Evolutionary conservation across 441 rosid species (phyloP), one percentile per base, ranked within the genome.

Genomic region (Monsonia emarginata): DNA sequence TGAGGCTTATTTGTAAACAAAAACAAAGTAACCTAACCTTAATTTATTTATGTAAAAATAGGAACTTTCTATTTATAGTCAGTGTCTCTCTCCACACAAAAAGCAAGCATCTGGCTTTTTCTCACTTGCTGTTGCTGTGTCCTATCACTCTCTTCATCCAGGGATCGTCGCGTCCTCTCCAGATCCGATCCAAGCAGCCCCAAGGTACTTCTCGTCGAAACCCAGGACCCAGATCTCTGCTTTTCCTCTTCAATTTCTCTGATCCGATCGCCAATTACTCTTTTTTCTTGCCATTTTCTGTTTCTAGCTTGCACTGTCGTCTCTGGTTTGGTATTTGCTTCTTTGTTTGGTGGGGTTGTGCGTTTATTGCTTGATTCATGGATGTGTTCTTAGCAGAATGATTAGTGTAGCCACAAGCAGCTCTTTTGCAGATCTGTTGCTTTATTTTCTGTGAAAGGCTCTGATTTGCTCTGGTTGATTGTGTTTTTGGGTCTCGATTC

Each of bases 81-180:
- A 11, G 42, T 36, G 11, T 8, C 57, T 50, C 57, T 50, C 57
- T 50, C 19, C n/a, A 2, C 46, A 13, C 46, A 40, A 13, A 10
- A 13, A 34, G 46, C 46, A 40, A 40, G 46, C 46, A 40, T 13
- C 46, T 40, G 2, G 4, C n/a, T 50, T 4, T 50, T 26, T 21
- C 25, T 19, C 57, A 50, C 26, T 50, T 19, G 57, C 57, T 50
- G 57, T 50, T 50, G 57, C 26, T 18, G 57, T 50, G 57, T 50
- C 26, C 21, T 13, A 19, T 50, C 57, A 50, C 25, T 50, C 57
- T 50, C 57, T 19, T 21, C 26, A 1, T 13, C 3, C 26, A 21
- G 57, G 25, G 19, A 50, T 50, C 57, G 57, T 8, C 57, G 5
- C 3, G 5, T 4, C 22, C 25, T 50, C 57, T 21, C 26, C 57